Percentiles rank a stretch among this genome's conserved stretches.
These are phyloP conservation scores for Rhodotorula sp. DNA, from an alignment of 1,284 basidiomycete genomes.

Conservation along the genomic window DNA sequence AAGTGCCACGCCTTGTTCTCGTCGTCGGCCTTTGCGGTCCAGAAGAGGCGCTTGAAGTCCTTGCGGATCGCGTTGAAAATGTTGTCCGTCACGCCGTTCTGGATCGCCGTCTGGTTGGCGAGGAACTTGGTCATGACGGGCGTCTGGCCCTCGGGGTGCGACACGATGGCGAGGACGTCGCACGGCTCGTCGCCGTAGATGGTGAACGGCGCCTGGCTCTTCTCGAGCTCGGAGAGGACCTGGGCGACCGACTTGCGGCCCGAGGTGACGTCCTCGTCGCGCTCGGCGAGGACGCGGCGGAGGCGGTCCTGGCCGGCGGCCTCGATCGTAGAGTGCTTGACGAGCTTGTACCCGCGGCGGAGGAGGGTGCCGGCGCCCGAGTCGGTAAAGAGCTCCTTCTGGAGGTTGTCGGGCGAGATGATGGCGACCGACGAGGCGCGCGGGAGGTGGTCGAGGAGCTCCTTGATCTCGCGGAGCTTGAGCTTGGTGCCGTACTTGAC, in stretches of 20 bases:
- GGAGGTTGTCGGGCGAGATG: conserved; percentile 88
- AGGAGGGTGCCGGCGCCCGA: conserved; percentile 96
- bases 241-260: conserved; percentile 87
- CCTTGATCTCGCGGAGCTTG: conserved; percentile 99
- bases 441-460: conserved; percentile 95
- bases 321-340: conserved; percentile 80
- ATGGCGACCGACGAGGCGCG: conserved; percentile 98
- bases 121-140: conserved; percentile 93
- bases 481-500: conserved; percentile 99
- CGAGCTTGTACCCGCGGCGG: conserved; percentile 95
- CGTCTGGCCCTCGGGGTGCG: conserved; percentile 83
- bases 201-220: conserved; percentile 69
- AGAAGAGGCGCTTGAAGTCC: conserved; percentile 92
- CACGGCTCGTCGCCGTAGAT: conserved; percentile 98
- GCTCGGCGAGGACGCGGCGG: conserved; percentile 87
- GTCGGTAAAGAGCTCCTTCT: conserved; percentile 99
- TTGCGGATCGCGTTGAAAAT: conserved; percentile 94
- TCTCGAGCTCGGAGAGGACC: conserved; percentile 71
- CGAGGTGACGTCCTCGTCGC: conserved; percentile 85
- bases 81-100: conserved; percentile 96
- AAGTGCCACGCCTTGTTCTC: conserved; percentile 98
- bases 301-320: conserved; percentile 88
- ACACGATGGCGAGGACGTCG: conserved; percentile 91
- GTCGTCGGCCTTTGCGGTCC: conserved; percentile 93
- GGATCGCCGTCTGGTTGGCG: conserved; percentile 78